Evolutionary conservation across 2,329 filamentous ascomycete genomes (phyloP).

Genomic region (Metarhizium sp.): DNA sequence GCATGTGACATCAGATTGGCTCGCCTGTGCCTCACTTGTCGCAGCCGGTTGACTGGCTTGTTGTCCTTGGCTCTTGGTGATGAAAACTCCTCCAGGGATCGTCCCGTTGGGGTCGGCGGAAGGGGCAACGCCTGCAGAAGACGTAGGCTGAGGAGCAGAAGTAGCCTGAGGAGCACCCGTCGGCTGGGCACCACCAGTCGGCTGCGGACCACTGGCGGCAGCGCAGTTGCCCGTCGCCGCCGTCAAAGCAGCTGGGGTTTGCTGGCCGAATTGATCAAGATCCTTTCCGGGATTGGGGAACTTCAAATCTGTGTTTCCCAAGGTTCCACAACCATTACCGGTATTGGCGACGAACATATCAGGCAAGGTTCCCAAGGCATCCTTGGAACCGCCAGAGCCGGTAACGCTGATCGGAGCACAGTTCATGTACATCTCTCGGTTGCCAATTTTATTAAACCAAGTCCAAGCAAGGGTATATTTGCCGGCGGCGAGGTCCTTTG

Average conservation of each 20-base stretch:
- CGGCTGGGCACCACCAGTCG: conserved; percentile 8
- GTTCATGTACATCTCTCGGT: conserved; percentile 98
- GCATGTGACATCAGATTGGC: not conserved
- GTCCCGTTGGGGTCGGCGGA: not conserved
- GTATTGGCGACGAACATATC: conserved; percentile 63
- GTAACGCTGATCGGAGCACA: conserved; percentile 68
- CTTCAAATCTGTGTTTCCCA: conserved; percentile 38
- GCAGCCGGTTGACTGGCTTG: conserved; percentile 7
- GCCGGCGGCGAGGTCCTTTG: conserved; percentile 60
- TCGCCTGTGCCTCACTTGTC: not conserved
- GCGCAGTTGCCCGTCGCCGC: conserved; percentile 12
- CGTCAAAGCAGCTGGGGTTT: conserved; percentile 23
- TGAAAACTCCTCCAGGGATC: conserved; percentile 30
- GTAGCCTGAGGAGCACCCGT: not conserved
- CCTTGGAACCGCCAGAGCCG: conserved; percentile 36
- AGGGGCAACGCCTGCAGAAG: not conserved
- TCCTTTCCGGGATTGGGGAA: conserved; percentile 55
- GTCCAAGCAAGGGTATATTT: conserved; percentile 82
- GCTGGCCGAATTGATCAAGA: conserved; percentile 37
- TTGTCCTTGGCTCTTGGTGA: conserved; percentile 18
- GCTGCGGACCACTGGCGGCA: not conserved
- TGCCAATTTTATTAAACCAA: conserved; percentile 89
- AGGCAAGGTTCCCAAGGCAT: conserved; percentile 55
- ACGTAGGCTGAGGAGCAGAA: not conserved
- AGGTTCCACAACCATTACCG: conserved; percentile 42